Base-by-base conservation (phyloP, 768 basidiomycete species). In the Rhodotorula babjevae region DNA sequence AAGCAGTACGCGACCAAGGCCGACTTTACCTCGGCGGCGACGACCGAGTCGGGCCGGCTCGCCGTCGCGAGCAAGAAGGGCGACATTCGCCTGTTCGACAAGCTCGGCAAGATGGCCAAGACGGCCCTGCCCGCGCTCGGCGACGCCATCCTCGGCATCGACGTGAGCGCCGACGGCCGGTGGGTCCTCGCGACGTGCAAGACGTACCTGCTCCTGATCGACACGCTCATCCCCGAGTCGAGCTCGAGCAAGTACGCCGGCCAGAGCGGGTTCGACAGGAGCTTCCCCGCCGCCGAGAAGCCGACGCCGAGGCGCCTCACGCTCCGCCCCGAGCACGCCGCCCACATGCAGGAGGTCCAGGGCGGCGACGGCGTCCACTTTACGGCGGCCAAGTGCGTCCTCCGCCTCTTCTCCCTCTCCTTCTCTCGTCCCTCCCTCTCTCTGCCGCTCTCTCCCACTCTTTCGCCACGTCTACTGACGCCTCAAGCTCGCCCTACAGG, bases 61-160 rank as follows among this genome's bases (percentile, higher is more conserved):
- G 96, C 93, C 14, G 90, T 99, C 19, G 93, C 91, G 49, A 93
- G 92, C 77, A 90, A 91, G 80, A 99, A 98, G 83, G 96, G 96
- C 66, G 96, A 98, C 79, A 90, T 99, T 76, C 85, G 94, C 52
- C 84, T 99, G 67, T 99, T 93, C 76, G 96, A 99, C 82, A 85
- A 89, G 60, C 90, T 99, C 75, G 96, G 96, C 57, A 99, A 98
- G 86, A 98, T 92, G 79, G 96, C 96, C 42, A 99, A 99, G 87
- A 99, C 96, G 19, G 93, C 94, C 21, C 83, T 99, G 49, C 93
- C 94, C 47, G 91, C 93, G 57, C 84, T 97, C 29, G 96, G 96
- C 23, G 93, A 96, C 82, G 91, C 95, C 58, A 97, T 99, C 78
- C 81, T 91, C 63, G 96, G 96, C 49, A 86, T 99, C 63, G 96